Base-by-base conservation (phyloP, 129 eudicot genomes). In the Helianthus tuberosus region DNA sequence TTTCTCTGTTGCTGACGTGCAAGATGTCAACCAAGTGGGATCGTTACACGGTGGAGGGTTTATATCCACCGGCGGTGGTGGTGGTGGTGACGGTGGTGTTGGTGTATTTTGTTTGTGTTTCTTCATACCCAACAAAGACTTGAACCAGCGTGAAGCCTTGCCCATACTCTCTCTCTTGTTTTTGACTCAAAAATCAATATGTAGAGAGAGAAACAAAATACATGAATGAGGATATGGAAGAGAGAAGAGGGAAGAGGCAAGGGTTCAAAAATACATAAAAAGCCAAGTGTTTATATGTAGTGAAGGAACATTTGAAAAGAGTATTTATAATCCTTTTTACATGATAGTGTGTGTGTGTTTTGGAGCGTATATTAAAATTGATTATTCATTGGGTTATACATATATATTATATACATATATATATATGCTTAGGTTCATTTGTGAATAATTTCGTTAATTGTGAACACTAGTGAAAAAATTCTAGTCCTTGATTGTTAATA, bases 111-210 rank as follows among this genome's bases (percentile, higher is more conserved):
- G 85, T 68, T 81, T 88, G 44, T 88, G 88, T 78, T 88, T 93
- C 71, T 79, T 79, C 92, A 84, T 86, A 3, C 98, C 97, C 71
- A 93, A 63, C 64, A 90, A 74, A 11, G 91, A 86, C 69, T 64
- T 90, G 12, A 93, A 79, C 98, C 98, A 93, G 43, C 91, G 82
- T 47, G 96, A 72, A 74, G 97, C 90, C 83, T 82, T 93, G 43
- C 98, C 98, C 98, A 93, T 93, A 9, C 77, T 82, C 69, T 29
- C 70, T 53, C 23, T 23, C 52, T 16, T 27, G 9, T 15, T 14
- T 48, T 44, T 39, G 17, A 60, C 43, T 79, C 17, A 39, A 15
- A 57, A 53, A 10, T 23, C 39, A 43, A 54, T 44, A 16, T 69
- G 29, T 65, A 11, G 74, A 73, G 59, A 65, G 72, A 60, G 69